Conservation (phyloP, 2,329 filamentous ascomycete genomes). For the Bipolaris oryzae region DNA sequence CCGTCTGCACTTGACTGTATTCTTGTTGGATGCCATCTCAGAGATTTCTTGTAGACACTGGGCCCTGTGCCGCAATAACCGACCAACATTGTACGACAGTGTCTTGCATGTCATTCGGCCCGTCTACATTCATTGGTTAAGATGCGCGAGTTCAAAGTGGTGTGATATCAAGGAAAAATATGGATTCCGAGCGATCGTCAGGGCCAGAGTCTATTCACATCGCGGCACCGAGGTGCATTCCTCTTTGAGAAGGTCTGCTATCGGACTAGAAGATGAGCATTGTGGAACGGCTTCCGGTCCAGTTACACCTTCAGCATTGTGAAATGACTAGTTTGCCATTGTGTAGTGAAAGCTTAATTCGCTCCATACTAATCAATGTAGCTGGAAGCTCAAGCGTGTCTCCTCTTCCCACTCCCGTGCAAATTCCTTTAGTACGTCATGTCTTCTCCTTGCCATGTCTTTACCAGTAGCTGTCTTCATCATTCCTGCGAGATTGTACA, state of each 20-base stretch:
- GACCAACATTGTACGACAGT: neutral
- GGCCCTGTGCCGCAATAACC: neutral
- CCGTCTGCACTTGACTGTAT: neutral
- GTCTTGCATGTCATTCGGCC: conserved; percentile 1
- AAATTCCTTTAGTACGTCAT: conserved; percentile 22
- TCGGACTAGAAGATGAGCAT: neutral
- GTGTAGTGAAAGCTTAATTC: neutral
- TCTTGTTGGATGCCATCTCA: neutral
- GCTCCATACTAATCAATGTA: conserved; percentile 4
- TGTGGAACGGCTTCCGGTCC: neutral
- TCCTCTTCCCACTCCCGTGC: conserved; percentile 24
- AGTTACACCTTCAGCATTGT: neutral
- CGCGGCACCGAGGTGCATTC: neutral
- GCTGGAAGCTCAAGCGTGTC: conserved; percentile 20
- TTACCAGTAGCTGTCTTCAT: conserved; percentile 45
- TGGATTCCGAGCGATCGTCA: neutral
- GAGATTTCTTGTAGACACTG: neutral
- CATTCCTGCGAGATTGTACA: conserved; percentile 40
- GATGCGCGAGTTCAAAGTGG: neutral
- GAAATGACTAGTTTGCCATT: neutral
- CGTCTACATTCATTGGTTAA: conserved; percentile 3
- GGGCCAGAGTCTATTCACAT: neutral
- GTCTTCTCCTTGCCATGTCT: conserved; percentile 24
- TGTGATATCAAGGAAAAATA: neutral
- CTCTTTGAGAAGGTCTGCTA: neutral